phyloP scores from a whole-genome alignment of 1,284 basidiomycete genomes.

The Meira nashicola region DNA sequence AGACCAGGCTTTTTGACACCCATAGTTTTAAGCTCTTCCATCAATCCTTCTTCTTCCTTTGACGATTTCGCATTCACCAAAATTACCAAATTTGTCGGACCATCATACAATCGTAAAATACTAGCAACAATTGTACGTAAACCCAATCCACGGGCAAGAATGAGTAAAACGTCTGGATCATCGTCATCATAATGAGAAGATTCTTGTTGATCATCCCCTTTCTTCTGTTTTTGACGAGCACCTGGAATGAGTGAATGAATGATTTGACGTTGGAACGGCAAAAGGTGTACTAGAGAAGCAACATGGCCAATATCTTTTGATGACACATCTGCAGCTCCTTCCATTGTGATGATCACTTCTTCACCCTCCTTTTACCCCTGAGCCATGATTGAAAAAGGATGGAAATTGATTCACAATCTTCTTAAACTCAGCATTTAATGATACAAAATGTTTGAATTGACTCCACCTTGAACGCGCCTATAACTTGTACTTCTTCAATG shows the following conservation, averaged over 20 bases:
- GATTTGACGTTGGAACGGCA: slow-evolving; percentile 46
- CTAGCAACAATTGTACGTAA: slow-evolving; percentile 43
- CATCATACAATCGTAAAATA: slow-evolving; percentile 72
- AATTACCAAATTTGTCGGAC: slow-evolving; percentile 75
- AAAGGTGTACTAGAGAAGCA: slow-evolving; percentile 14
- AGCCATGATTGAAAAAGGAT: neutral
- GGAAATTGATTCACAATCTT: too few relatives aligned
- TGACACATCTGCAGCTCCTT: neutral
- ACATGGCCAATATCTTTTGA: slow-evolving; percentile 1
- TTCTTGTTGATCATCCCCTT: neutral
- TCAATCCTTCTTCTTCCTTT: slow-evolving; percentile 77
- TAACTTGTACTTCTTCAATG: too few relatives aligned
- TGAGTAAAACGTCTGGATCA: slow-evolving; percentile 57
- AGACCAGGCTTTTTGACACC: slow-evolving; percentile 82
- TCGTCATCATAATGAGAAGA: slow-evolving; percentile 24
- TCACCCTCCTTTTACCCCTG: neutral
- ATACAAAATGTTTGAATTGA: too few relatives aligned
- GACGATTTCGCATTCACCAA: slow-evolving; percentile 75
- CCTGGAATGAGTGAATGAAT: slow-evolving; percentile 39
- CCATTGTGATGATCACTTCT: too few relatives aligned
- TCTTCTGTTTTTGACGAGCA: neutral
- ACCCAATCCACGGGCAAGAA: slow-evolving; percentile 45
- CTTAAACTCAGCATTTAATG: too few relatives aligned
- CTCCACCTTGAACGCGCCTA: too few relatives aligned
- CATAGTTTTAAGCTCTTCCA: slow-evolving; percentile 85